phyloP scores from a whole-genome alignment of 495 filamentous ascomycete genomes.

The Lophiostoma macrostomum region DNA sequence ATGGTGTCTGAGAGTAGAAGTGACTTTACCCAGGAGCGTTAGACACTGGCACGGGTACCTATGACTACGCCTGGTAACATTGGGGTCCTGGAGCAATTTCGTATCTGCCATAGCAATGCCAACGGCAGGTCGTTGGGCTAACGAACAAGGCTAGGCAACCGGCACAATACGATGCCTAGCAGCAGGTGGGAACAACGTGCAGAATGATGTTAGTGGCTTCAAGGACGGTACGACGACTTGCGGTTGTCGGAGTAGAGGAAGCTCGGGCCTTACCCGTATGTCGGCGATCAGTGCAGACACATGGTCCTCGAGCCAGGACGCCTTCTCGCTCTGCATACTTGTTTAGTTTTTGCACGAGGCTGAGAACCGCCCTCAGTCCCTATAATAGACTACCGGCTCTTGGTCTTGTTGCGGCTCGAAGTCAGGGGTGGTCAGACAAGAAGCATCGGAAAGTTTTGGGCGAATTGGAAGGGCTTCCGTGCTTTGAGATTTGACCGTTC shows the following conservation, averaged over 20 bases:
- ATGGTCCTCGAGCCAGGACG: no score
- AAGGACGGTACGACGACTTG: not conserved
- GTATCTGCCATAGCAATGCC: constrained; percentile 19
- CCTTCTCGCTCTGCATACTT: constrained; percentile 15
- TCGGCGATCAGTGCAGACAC: no score
- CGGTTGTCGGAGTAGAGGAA: not conserved
- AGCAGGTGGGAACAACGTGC: constrained; percentile 6
- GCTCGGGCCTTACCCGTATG: constrained; percentile 1
- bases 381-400: constrained; percentile 13
- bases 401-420: constrained; percentile 22
- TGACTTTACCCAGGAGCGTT: not conserved
- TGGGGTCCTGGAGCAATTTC: constrained; percentile 18
- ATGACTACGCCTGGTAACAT: not conserved
- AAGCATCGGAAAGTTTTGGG: constrained; percentile 15
- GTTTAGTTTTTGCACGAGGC: not conserved
- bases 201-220: constrained; percentile 14
- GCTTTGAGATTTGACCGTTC: constrained; percentile 7
- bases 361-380: not conserved
- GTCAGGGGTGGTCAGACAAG: not conserved
- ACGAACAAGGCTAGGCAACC: constrained; percentile 9
- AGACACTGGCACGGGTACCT: constrained; percentile 14
- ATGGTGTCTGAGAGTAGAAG: constrained; percentile 7
- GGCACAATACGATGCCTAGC: constrained; percentile 1
- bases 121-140: constrained; percentile 6
- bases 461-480: constrained; percentile 10